These are phyloP conservation scores for Ambrosia hybrid DNA, from an alignment of 140 eudicot genomes.

Conservation along the genomic window DNA sequence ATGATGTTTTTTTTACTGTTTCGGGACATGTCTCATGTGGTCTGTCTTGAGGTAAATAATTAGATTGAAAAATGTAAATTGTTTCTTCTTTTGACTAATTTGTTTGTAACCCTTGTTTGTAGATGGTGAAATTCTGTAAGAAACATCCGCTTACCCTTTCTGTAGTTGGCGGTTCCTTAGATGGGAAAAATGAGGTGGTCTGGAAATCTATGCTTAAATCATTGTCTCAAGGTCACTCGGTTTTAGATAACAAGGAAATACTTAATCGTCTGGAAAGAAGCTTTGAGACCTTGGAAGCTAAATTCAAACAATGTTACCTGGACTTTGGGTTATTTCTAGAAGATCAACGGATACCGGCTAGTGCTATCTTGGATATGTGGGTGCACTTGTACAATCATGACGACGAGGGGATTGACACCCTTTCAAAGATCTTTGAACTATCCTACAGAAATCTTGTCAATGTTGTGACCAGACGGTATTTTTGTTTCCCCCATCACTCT, in stretches of 20 bases:
- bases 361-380: slow-evolving; percentile 54
- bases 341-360: slow-evolving; percentile 48
- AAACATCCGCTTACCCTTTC: slow-evolving; percentile 53
- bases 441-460: slow-evolving; percentile 40
- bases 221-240: slow-evolving; percentile 29
- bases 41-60: too few species aligned
- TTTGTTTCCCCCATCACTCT: too few species aligned
- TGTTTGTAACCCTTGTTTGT: slow-evolving; percentile 1
- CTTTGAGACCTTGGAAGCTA: slow-evolving; percentile 38
- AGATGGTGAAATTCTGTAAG: slow-evolving; percentile 49
- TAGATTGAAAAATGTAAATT: too few species aligned
- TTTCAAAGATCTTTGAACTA: slow-evolving; percentile 34
- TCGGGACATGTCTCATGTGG: too few species aligned
- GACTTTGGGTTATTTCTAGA: slow-evolving; percentile 54
- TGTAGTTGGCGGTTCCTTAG: slow-evolving; percentile 45
- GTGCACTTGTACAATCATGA: slow-evolving; percentile 46
- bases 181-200: slow-evolving; percentile 23
- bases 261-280: slow-evolving; percentile 39
- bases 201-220: slow-evolving; percentile 30
- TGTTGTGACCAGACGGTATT: background rate
- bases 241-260: slow-evolving; percentile 32
- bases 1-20: too few species aligned
- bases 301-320: slow-evolving; percentile 39
- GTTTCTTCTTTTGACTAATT: background rate
- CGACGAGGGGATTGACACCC: slow-evolving; percentile 37